These are phyloP conservation scores for Dactylonectria macrodidyma DNA, from an alignment of 2,329 filamentous ascomycete genomes.

Conservation along the genomic window DNA sequence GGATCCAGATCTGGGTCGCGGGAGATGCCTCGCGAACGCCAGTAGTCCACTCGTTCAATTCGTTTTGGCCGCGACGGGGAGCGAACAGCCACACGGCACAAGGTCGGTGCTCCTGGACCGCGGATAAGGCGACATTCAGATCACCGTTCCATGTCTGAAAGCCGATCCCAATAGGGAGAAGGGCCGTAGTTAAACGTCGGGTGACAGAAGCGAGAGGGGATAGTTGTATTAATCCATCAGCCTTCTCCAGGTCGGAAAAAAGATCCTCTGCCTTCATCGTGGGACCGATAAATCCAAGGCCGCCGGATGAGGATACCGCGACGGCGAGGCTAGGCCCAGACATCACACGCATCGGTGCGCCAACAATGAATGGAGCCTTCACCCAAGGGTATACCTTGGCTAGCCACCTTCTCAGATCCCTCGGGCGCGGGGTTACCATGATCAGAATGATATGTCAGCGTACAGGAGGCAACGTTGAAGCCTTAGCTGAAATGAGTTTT, in stretches of 20 bases:
- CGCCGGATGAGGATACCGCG: constrained; percentile 79
- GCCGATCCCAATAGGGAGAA: constrained; percentile 63
- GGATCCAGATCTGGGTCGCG: constrained; percentile 66
- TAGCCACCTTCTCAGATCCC: constrained; percentile 16
- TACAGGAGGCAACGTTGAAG: not conserved
- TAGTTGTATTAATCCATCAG: not conserved
- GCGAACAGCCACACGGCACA: constrained; percentile 63
- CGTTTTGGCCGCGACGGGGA: constrained; percentile 52
- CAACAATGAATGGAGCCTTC: constrained; percentile 66
- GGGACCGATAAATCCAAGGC: constrained; percentile 68
- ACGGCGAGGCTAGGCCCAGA: constrained; percentile 68
- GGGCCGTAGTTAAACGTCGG: constrained; percentile 21
- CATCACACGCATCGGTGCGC: constrained; percentile 80
- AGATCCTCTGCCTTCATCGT: constrained; percentile 52
- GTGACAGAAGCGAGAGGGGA: constrained; percentile 12
- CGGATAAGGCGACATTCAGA: constrained; percentile 49
- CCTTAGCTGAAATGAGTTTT: not conserved
- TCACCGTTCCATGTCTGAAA: constrained; percentile 60
- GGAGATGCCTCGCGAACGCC: constrained; percentile 57
- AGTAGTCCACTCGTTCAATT: constrained; percentile 61
- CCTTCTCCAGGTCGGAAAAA: constrained; percentile 44
- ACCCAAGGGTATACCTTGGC: constrained; percentile 46
- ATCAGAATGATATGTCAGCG: not conserved
- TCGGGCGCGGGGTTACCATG: not conserved
- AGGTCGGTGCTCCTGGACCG: constrained; percentile 51